phyloP scores from a whole-genome alignment of 148 eudicot genomes.

The Rhododendron vialii region DNA sequence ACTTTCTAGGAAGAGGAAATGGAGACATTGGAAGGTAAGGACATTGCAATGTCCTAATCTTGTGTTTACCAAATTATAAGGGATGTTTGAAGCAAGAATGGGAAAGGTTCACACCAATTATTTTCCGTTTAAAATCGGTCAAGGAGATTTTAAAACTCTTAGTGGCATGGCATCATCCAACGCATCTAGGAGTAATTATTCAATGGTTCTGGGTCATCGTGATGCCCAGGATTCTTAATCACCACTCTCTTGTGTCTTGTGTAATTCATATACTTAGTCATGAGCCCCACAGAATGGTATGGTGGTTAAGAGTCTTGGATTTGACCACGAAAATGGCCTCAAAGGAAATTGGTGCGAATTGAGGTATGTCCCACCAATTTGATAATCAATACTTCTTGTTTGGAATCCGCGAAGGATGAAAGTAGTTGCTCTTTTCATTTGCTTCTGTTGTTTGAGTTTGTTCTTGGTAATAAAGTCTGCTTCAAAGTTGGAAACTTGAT shows the following conservation, averaged over 20 bases:
- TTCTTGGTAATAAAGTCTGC: background rate
- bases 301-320: background rate
- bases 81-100: background rate
- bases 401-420: background rate
- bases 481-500: background rate
- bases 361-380: background rate
- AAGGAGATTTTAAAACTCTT: background rate
- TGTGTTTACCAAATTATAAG: background rate
- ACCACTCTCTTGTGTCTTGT: background rate
- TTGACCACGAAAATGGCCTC: background rate
- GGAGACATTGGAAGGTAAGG: conserved; percentile 36
- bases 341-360: background rate
- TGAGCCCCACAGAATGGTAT: background rate
- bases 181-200: background rate
- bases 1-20: conserved; percentile 30
- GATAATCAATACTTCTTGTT: background rate
- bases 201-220: background rate
- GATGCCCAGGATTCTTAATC: background rate
- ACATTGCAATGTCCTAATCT: conserved; percentile 11
- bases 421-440: background rate
- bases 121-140: background rate
- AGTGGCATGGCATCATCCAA: background rate
- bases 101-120: background rate
- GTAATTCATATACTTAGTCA: background rate
- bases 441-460: background rate